Evolutionary conservation across 2,329 filamentous ascomycete genomes (phyloP).

Genomic region (Sporothrix mexicana): DNA sequence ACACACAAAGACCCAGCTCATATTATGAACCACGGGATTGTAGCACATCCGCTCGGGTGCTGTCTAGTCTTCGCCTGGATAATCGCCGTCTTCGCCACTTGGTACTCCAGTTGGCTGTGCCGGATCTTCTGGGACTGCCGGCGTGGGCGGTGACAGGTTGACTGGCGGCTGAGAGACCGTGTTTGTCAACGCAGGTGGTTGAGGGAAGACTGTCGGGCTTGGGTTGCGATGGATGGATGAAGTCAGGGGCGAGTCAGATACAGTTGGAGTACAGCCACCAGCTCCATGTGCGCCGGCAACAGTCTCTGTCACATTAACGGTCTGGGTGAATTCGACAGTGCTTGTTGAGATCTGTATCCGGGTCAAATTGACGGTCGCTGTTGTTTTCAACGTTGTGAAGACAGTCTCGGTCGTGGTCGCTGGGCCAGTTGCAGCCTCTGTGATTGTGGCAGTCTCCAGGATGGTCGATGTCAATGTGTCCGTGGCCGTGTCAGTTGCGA

Average conservation of each 20-base stretch:
- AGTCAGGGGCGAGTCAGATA: not conserved
- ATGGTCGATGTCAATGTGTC: not conserved
- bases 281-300: not conserved
- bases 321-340: not conserved
- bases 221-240: not conserved
- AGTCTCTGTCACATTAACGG: slow-evolving; percentile 4
- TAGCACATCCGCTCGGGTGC: too few relatives aligned
- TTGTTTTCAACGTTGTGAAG: not conserved
- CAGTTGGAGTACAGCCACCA: not conserved
- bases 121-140: not conserved
- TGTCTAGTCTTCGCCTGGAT: not conserved
- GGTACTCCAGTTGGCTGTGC: not conserved
- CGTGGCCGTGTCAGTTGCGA: not conserved
- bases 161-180: not conserved
- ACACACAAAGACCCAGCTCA: too few relatives aligned
- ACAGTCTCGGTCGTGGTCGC: not conserved
- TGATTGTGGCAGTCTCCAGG: not conserved
- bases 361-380: not conserved
- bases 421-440: not conserved
- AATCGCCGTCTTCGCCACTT: not conserved
- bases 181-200: not conserved
- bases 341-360: not conserved
- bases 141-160: not conserved
- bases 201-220: not conserved
- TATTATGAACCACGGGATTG: too few relatives aligned